Base-by-base conservation (phyloP, 1,139 yeast species). In the Pneumocystis wakefieldiae region DNA sequence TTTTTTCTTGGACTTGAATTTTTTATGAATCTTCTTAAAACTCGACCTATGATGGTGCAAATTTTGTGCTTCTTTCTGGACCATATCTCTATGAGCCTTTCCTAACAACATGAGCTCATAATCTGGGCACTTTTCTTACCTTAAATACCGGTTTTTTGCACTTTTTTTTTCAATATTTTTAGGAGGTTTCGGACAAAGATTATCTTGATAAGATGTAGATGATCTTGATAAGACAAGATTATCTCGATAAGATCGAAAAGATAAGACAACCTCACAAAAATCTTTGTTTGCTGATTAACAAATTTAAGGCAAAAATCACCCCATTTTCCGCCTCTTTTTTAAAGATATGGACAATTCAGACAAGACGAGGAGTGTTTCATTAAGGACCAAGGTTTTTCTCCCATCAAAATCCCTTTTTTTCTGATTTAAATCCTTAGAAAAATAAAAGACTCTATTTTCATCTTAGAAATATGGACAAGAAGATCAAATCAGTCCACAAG, bases 1-100 rank as follows among this genome's bases (percentile, higher is more conserved):
- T 28, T 96, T 83, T 77, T 92, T 97, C 71, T 84, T 86, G 7
- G 95, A 83, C 73, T 92, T 92, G 80, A 89, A 92, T 12, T 92
- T 81, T 76, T 92, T 92, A 71, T 91, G 96, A 63, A 84, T 84
- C 73, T 85, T 85, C 75, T 89, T 91, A 64, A 87, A 77, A 10
- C 95, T 83, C 19, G 92, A 80, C 72, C 97, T 81, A 73, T 91
- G 97, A 19, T 87, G 83, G 71, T 84, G 86, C 29, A 55, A 38
- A 66, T 88, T 42, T 86, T 87, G 89, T 84, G 84, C 3, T 24
- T 63, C 58, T 62, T 35, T 36, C 37, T 38, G 35, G 10, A 36
- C 10, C 15, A n/a, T 29, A 17, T 7, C 3, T 41, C 17, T 48
- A 38, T 55, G 24, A 55, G 14, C 8, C 10, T 37, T 32, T 29